A percentile compares a stretch with the other conserved stretches of the same genome.
These are phyloP conservation scores for Cyphellophora europaea DNA, from an alignment of 2,329 filamentous ascomycete species.

Conservation along the genomic window DNA sequence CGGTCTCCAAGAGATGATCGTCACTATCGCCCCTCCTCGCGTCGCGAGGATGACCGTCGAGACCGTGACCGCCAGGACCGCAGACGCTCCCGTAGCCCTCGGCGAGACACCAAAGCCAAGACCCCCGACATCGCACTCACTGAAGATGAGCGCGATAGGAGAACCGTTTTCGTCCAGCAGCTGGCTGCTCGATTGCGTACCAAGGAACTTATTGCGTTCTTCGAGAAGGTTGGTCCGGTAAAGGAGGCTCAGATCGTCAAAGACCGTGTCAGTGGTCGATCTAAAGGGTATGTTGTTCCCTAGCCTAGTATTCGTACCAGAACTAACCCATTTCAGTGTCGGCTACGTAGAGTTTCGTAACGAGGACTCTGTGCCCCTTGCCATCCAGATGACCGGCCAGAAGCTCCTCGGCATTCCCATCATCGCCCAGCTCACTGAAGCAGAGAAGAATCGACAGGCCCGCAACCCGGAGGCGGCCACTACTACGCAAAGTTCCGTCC, in stretches of 20 bases:
- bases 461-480: constrained; percentile 65
- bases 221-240: constrained; percentile 87
- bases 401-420: constrained; percentile 97
- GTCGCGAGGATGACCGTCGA: constrained; percentile 39
- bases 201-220: constrained; percentile 87
- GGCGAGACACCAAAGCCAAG: constrained; percentile 30
- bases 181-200: constrained; percentile 87
- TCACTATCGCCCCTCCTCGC: constrained; percentile 43
- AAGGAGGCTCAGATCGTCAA: constrained; percentile 98
- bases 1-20: constrained; percentile 59
- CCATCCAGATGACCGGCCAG: constrained; percentile 96
- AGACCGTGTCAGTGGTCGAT: constrained; percentile 90
- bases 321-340: constrained; percentile 56
- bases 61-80: constrained; percentile 35
- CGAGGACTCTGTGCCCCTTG: constrained; percentile 85
- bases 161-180: constrained; percentile 97
- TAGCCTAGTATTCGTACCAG: constrained; percentile 1
- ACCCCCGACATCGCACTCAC: constrained; percentile 63
- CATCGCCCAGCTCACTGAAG: constrained; percentile 96
- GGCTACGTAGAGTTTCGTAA: constrained; percentile 98
- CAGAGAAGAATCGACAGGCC: constrained; percentile 97
- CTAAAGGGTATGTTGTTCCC: constrained; percentile 68
- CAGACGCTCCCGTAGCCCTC: constrained; percentile 34
- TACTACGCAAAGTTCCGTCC: constrained; percentile 69
- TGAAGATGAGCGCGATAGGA: constrained; percentile 91